Evolutionary conservation across 164 flowering plant species (phyloP), one percentile per base, ranked within the genome.

Genomic region (Tetracentron sinense): DNA sequence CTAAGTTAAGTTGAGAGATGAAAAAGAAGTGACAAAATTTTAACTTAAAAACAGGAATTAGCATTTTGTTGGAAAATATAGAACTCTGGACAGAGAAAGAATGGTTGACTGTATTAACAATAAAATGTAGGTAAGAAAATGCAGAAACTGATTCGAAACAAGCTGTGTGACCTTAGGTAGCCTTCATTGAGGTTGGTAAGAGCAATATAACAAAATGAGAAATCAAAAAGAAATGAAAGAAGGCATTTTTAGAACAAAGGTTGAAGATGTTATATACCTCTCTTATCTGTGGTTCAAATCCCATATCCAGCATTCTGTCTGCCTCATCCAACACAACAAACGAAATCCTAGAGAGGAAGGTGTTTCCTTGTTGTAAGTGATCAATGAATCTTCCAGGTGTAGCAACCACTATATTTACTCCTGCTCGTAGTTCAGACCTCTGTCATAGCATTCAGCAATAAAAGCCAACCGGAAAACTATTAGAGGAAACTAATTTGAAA

Each of bases 271-370:
- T 35, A 28, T 21, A 17, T 63, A 72, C 75, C 72, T 72, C 75
- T 63, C 58, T 60, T 48, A 67, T 67, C 33, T 86, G 91, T 25
- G 85, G 86, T 69, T 86, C 88, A 79, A 83, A 86, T 12, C 89
- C 92, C 89, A 84, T 83, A 53, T 84, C 92, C 61, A 87, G 79
- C 92, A 87, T 85, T 58, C 92, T 66, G 63, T 84, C 92, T 60
- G 92, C 92, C 69, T 87, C 92, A 66, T 87, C 92, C 47, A 87
- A 68, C 61, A 81, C 81, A 64, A 85, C 73, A 66, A 66, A 83
- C 16, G 86, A 76, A 46, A 79, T 66, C 66, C 85, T 73, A 21
- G 79, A 67, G 14, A 86, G 79, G 29, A 72, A 78, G 54, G 81
- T 75, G 66, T 81, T 79, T 42, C 84, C 81, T 63, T 77, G 81